Evolutionary conservation across 768 basidiomycete species (phyloP).

Genomic region (Rossbeevera mucosa): DNA sequence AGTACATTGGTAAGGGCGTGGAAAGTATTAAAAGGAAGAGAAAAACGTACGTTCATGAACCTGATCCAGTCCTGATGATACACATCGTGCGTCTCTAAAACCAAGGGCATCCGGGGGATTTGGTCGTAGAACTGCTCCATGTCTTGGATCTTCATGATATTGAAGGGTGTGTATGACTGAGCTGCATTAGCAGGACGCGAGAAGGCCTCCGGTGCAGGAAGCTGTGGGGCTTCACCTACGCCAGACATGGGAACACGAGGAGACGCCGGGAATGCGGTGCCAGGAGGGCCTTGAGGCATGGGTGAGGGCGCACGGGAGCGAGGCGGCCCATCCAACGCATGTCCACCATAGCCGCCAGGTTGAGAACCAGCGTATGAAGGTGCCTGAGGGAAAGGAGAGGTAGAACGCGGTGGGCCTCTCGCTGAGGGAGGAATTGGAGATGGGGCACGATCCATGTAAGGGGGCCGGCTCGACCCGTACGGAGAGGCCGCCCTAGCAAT

Average conservation of each 20-base stretch:
- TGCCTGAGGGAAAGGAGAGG: constrained; percentile 30
- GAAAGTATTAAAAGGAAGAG: neutral
- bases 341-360: constrained; percentile 52
- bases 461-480: constrained; percentile 21
- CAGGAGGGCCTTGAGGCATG: constrained; percentile 39
- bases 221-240: constrained; percentile 34
- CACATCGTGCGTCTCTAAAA: constrained; percentile 73
- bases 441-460: constrained; percentile 27
- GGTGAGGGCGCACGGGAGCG: constrained; percentile 49
- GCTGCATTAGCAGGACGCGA: constrained; percentile 65
- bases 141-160: constrained; percentile 64
- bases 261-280: constrained; percentile 24
- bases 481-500: constrained; percentile 38
- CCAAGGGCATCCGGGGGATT: constrained; percentile 67
- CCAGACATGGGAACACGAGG: constrained; percentile 24
- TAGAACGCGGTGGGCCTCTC: constrained; percentile 22
- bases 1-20: neutral
- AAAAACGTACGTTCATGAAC: constrained; percentile 60
- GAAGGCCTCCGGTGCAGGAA: constrained; percentile 68
- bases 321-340: constrained; percentile 53
- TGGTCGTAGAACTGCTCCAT: constrained; percentile 71
- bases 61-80: constrained; percentile 76
- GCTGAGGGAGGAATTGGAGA: constrained; percentile 26
- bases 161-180: constrained; percentile 65
- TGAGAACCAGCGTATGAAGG: constrained; percentile 27